phyloP scores from a whole-genome alignment of 2,329 filamentous ascomycete species.

The Fusarium concolor region DNA sequence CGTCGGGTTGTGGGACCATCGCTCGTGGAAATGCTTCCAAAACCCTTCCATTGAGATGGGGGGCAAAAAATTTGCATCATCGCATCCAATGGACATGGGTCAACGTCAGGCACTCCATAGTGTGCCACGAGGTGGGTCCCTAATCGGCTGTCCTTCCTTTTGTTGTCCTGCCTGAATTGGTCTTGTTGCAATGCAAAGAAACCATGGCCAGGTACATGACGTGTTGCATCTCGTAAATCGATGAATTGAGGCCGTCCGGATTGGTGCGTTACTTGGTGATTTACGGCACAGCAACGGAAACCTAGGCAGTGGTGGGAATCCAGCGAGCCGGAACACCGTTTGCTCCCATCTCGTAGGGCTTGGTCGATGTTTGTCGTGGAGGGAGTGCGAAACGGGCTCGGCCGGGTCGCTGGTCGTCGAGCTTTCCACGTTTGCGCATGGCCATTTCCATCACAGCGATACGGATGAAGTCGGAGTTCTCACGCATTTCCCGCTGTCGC shows the following conservation, averaged over 20 bases:
- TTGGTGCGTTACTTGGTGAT: constrained; percentile 6
- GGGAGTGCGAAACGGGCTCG: constrained; percentile 76
- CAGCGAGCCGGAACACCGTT: constrained; percentile 71
- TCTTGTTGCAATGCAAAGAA: constrained; percentile 40
- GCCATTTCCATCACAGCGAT: constrained; percentile 79
- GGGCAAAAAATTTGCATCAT: constrained; percentile 46
- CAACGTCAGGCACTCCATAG: constrained; percentile 31
- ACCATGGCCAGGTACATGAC: constrained; percentile 45
- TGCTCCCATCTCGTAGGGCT: constrained; percentile 66
- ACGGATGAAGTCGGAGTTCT: constrained; percentile 77
- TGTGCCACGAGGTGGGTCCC: constrained; percentile 22
- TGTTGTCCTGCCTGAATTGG: constrained; percentile 41
- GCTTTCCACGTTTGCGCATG: constrained; percentile 74
- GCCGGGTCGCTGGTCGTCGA: constrained; percentile 74
- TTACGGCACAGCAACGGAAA: constrained; percentile 8
- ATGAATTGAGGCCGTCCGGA: constrained; percentile 8
- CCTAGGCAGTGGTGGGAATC: constrained; percentile 56
- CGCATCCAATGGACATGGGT: constrained; percentile 43
- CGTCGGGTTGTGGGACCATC: constrained; percentile 39
- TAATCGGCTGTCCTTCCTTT: constrained; percentile 28
- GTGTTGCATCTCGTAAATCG: constrained; percentile 28
- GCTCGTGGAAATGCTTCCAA: constrained; percentile 39
- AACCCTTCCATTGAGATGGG: constrained; percentile 43
- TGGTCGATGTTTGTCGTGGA: constrained; percentile 66
- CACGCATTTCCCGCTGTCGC: constrained; percentile 74